A percentile compares a stretch with the other conserved stretches of the same genome.
phyloP scores from a whole-genome alignment of 2,329 filamentous ascomycete species.

The Clonostachys sp. region DNA sequence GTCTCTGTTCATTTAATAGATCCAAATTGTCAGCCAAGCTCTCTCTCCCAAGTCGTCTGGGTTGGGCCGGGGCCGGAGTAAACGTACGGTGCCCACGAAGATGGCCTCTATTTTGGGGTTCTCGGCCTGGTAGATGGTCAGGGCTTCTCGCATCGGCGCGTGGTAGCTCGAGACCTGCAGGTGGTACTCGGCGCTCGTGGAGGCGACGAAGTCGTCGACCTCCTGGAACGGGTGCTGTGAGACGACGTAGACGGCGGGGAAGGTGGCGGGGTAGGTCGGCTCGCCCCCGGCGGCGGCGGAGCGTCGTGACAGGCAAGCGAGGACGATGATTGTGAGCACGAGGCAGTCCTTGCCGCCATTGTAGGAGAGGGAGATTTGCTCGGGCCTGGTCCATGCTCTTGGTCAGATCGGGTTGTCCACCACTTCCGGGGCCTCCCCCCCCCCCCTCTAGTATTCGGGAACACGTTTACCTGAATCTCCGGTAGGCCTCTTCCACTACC shows the following conservation, averaged over 20 bases:
- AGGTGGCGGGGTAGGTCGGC: conserved; percentile 27
- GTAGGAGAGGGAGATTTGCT: conserved; percentile 84
- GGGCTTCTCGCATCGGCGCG: conserved; percentile 75
- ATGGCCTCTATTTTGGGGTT: conserved; percentile 58
- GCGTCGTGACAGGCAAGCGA: conserved; percentile 51
- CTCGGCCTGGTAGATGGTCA: conserved; percentile 70
- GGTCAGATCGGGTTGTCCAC: neutral
- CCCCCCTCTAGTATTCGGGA: neutral
- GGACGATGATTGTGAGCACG: conserved; percentile 82
- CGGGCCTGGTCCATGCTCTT: conserved; percentile 44
- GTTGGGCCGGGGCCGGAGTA: no score
- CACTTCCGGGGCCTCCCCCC: neutral
- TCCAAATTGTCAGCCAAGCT: no score
- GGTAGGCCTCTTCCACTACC: conserved; percentile 71
- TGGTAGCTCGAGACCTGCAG: conserved; percentile 72
- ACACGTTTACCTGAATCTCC: conserved; percentile 61
- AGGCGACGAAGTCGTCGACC: conserved; percentile 78
- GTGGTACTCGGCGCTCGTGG: conserved; percentile 63
- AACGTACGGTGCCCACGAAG: conserved; percentile 47
- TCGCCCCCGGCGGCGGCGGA: conserved; percentile 1
- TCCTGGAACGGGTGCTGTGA: conserved; percentile 78
- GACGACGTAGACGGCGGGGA: conserved; percentile 88
- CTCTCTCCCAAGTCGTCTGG: no score
- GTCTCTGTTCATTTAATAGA: conserved; percentile 29
- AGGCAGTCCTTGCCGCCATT: conserved; percentile 98